Evolutionary conservation across 169 alveolate species (phyloP), one percentile per base, ranked within the genome.

Genomic region (Plasmodium yoelii): DNA sequence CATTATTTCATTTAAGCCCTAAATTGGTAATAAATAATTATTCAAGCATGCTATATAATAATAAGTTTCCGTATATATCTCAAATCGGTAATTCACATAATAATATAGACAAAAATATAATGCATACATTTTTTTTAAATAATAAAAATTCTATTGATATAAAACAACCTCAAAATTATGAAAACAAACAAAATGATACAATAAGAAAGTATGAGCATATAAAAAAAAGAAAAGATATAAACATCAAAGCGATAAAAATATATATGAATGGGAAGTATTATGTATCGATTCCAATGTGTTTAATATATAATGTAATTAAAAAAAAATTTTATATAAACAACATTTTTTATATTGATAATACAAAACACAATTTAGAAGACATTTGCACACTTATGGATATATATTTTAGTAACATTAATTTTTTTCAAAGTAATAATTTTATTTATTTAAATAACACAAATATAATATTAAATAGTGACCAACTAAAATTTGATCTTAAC

Each of bases 231-330:
- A 49, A 82, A 9, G 47, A 57, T 28, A 67, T 82, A 82, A 65
- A 67, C 22, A 67, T 82, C 22, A 82, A 67, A 44, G 51, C 19
- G 19, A 22, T 82, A 13, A 82, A 49, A 13, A 70, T 82, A 59
- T 67, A 60, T 47, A 34, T 82, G 60, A 82, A 82, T 82, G 90
- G 90, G 47, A 82, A 82, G 46, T 67, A 51, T 44, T 82, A 47
- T 71, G 19, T 53, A 12, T 59, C 90, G 2, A 13, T 82, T 34
- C 90, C 90, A 7, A 59, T 82, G 22, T 34, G 12, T 55, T 55
- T 82, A 82, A 82, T 61, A 5, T 82, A 82, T 47, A 82, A 82
- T 53, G 49, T 82, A 82, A 67, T 34, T 67, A 82, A 67, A 47
- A 44, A 82, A n/a, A 34, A 39, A 15, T 82, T 67, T 26, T 82